Percentiles rank a stretch among this genome's conserved stretches.
Conservation (phyloP, 78 protist species). For the Dictyostelium firmibasis region DNA sequence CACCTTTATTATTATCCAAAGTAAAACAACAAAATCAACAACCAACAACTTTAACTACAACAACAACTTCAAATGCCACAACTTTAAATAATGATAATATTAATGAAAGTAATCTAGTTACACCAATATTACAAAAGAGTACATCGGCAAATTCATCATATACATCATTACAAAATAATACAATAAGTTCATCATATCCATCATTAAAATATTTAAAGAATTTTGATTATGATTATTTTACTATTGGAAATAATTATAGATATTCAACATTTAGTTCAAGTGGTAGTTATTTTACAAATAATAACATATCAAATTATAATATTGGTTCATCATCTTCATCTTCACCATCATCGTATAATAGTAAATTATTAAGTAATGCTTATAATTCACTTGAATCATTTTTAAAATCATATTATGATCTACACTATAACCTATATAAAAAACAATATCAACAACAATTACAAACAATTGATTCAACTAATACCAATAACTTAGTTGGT, state of each 20-base stretch:
- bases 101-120: not conserved
- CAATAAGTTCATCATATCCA: not conserved
- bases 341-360: not conserved
- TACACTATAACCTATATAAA: not conserved
- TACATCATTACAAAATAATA: not conserved
- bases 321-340: not conserved
- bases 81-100: not conserved
- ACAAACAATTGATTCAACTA: not conserved
- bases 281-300: not conserved
- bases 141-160: not conserved
- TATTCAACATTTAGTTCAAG: not conserved
- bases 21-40: not conserved
- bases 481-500: not conserved
- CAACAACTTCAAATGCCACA: not conserved
- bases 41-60: not conserved
- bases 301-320: not conserved
- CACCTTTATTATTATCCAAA: not conserved
- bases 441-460: not conserved
- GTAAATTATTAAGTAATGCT: not conserved
- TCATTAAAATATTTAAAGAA: not conserved
- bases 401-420: not conserved
- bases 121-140: slow-evolving; percentile 4
- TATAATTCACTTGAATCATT: not conserved
- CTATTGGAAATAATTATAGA: not conserved
- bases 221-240: not conserved